These are phyloP conservation scores for Eucalyptus sp. DNA, from an alignment of 345 rosid genomes.

Conservation along the genomic window DNA sequence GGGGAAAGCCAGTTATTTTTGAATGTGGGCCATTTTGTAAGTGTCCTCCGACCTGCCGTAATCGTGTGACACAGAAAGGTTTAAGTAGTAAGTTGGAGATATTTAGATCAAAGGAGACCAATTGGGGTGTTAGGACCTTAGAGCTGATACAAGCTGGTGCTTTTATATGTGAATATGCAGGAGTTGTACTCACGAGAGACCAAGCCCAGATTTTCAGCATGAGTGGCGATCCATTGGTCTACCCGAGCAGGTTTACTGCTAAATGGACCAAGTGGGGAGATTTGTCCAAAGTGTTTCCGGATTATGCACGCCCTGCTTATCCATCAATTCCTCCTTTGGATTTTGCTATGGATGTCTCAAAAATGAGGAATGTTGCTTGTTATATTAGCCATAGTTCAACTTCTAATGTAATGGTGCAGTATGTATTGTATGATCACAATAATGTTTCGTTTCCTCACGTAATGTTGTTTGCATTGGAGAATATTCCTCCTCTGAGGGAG, in stretches of 20 bases:
- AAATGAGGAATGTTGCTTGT: slow-evolving; percentile 89
- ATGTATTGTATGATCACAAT: slow-evolving; percentile 77
- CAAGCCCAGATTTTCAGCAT: slow-evolving; percentile 72
- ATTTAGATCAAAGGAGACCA: slow-evolving; percentile 78
- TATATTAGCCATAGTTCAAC: slow-evolving; percentile 80
- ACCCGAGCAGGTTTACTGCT: slow-evolving; percentile 61
- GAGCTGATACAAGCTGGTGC: slow-evolving; percentile 84
- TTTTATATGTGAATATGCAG: slow-evolving; percentile 85
- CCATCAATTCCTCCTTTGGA: slow-evolving; percentile 84
- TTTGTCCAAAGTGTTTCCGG: slow-evolving; percentile 53
- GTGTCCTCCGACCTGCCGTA: slow-evolving; percentile 76
- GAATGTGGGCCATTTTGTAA: slow-evolving; percentile 72
- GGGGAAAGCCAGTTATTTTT: slow-evolving; percentile 65
- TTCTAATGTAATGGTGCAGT: slow-evolving; percentile 88
- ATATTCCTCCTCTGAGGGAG: slow-evolving; percentile 84
- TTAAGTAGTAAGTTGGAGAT: slow-evolving; percentile 61
- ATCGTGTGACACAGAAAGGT: slow-evolving; percentile 76
- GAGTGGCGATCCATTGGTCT: slow-evolving; percentile 72
- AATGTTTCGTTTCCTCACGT: slow-evolving; percentile 80
- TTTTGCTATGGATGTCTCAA: slow-evolving; percentile 89
- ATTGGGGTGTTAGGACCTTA: slow-evolving; percentile 87
- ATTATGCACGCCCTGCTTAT: slow-evolving; percentile 43
- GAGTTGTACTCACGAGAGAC: slow-evolving; percentile 82
- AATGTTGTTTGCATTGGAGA: slow-evolving; percentile 91
- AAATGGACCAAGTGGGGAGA: slow-evolving; percentile 90